Conservation (phyloP, 768 basidiomycete species). For the Daedaleopsis nitida region DNA sequence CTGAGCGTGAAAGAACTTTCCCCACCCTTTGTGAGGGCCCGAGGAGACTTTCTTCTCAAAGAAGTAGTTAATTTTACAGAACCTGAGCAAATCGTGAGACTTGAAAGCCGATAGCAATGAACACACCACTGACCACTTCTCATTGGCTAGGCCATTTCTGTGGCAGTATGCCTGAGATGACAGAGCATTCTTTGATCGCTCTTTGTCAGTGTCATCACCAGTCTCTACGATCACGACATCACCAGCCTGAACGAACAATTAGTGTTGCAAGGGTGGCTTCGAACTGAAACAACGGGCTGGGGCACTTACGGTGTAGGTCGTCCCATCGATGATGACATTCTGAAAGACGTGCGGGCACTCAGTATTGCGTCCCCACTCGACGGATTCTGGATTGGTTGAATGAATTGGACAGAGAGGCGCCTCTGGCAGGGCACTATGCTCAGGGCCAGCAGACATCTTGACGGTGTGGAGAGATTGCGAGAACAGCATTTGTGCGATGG, state of each 20-base stretch:
- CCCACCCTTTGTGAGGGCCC: neutral
- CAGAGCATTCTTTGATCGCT: slow-evolving; percentile 42
- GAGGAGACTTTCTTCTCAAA: slow-evolving; percentile 39
- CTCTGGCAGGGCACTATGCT: neutral
- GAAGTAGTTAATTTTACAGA: slow-evolving; percentile 67
- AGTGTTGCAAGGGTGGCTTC: neutral
- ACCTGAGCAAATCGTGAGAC: slow-evolving; percentile 45
- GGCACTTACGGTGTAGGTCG: slow-evolving; percentile 51
- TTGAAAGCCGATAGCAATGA: slow-evolving; percentile 13
- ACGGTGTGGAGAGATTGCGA: slow-evolving; percentile 3
- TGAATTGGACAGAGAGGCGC: slow-evolving; percentile 8
- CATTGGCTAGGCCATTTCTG: slow-evolving; percentile 55
- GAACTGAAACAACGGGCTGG: neutral
- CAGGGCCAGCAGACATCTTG: neutral
- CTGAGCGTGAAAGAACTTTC: slow-evolving; percentile 67
- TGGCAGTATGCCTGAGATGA: slow-evolving; percentile 45
- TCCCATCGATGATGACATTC: slow-evolving; percentile 58
- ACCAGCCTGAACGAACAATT: slow-evolving; percentile 46
- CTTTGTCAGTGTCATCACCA: slow-evolving; percentile 49
- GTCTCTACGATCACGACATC: slow-evolving; percentile 66
- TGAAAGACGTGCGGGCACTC: slow-evolving; percentile 38
- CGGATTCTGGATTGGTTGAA: slow-evolving; percentile 29
- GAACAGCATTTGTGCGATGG: slow-evolving; percentile 14
- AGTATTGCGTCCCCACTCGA: slow-evolving; percentile 36
- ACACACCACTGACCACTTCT: slow-evolving; percentile 54